Conservation (phyloP, 1,284 basidiomycete genomes). For the Boletus subluridellus region DNA sequence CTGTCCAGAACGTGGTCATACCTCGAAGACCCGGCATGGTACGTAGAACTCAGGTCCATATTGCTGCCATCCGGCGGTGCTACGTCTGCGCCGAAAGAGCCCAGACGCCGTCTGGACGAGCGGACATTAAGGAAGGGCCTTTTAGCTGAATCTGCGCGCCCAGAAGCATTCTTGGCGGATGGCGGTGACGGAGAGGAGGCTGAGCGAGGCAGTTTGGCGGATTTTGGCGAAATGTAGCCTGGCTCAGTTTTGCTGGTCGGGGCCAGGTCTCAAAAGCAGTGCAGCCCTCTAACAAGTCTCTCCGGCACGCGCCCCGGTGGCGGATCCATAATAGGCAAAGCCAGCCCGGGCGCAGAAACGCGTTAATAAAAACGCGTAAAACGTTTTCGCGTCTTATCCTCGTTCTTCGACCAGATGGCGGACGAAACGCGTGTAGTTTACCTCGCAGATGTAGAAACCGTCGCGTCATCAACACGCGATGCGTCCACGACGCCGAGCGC, state of each 20-base stretch:
- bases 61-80: conserved; percentile 29
- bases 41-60: conserved; percentile 78
- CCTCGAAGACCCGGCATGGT: conserved; percentile 77
- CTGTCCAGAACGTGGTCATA: conserved; percentile 28
- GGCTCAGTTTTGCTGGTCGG: neutral
- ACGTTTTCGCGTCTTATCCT: conserved; percentile 10
- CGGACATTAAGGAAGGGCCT: conserved; percentile 39
- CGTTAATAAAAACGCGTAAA: conserved; percentile 4
- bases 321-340: conserved; percentile 20
- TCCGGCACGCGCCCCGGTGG: conserved; percentile 1
- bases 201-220: conserved; percentile 68
- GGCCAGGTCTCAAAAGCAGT: conserved; percentile 7
- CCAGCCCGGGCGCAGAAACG: neutral
- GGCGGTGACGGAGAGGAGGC: conserved; percentile 73
- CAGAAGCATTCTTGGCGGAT: conserved; percentile 41
- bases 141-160: conserved; percentile 43
- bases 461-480: conserved; percentile 8
- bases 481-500: conserved; percentile 15
- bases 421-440: conserved; percentile 44
- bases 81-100: conserved; percentile 20
- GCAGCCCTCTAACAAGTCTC: neutral
- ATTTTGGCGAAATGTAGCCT: conserved; percentile 11
- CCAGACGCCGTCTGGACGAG: conserved; percentile 39
- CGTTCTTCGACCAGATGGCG: conserved; percentile 32
- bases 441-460: conserved; percentile 53